phyloP scores from a whole-genome alignment of 768 basidiomycete genomes.

The Pholiota conissans region DNA sequence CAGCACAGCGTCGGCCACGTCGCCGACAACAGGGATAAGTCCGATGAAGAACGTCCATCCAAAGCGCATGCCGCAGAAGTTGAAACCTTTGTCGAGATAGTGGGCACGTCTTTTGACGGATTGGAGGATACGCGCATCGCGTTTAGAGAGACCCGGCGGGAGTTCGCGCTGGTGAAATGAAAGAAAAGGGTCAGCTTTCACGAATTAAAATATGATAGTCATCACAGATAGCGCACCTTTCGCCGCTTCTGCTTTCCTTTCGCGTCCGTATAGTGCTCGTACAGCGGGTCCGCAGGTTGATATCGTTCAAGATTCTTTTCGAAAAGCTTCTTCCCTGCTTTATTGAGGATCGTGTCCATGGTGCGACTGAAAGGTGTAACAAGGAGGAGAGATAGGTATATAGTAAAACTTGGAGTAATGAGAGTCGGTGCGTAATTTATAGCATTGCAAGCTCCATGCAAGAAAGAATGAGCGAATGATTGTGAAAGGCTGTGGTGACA shows the following conservation, averaged over 20 bases:
- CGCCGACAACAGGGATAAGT: constrained; percentile 69
- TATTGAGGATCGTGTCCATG: neutral
- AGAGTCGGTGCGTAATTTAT: too few relatives aligned
- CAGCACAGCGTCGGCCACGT: constrained; percentile 58
- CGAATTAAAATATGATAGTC: neutral
- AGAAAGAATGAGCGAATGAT: too few relatives aligned
- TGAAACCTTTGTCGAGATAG: constrained; percentile 87
- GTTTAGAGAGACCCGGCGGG: constrained; percentile 74
- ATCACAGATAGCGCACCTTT: constrained; percentile 43
- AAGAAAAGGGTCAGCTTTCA: too few relatives aligned
- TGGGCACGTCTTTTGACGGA: constrained; percentile 78
- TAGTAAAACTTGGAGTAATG: too few relatives aligned
- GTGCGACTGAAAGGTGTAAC: neutral
- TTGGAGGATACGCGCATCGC: constrained; percentile 74
- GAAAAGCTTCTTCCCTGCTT: constrained; percentile 62
- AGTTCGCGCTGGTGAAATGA: constrained; percentile 51
- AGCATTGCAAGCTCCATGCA: neutral
- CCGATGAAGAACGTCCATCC: constrained; percentile 88
- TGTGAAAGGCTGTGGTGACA: too few relatives aligned
- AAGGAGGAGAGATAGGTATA: neutral
- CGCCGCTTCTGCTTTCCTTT: constrained; percentile 56
- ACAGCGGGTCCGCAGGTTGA: constrained; percentile 71
- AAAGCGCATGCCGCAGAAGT: constrained; percentile 75
- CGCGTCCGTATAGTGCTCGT: constrained; percentile 60
- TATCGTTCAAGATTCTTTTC: constrained; percentile 65